Base-by-base conservation (phyloP, 495 filamentous ascomycete genomes). In the Aspergillus olivimuriae region DNA sequence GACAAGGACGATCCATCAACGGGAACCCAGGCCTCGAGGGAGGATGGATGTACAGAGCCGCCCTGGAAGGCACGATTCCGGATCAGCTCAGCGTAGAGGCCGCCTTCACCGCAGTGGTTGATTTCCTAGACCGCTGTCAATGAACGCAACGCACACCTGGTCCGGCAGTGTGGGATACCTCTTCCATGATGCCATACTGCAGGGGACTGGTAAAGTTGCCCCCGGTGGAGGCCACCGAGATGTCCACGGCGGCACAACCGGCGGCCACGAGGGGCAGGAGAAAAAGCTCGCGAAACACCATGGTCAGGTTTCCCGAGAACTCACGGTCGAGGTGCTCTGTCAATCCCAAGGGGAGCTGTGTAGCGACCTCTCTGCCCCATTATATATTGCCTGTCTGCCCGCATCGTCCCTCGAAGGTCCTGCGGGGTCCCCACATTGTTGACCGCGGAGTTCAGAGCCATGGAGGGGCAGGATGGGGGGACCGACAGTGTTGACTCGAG, bases 51-150 rank as follows among this genome's bases (percentile, higher is more conserved):
- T n/a, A 57, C 57, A 0, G 46, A 58, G 19, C 63, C 68, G 1
- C 77, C 77, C 54, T 83, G 78, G 52, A 89, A 87, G 12, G 82
- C 85, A 39, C 81, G 69, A 56, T 89, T 89, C 38, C 69, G 68
- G 41, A 88, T 80, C 22, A 88, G 57, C 52, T 89, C 83, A 24
- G 81, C 85, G 51, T 89, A 87, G 37, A 88, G 72, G 28, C 85
- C 85, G 17, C 85, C 85, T 53, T 88, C 84, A 15, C 82, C 84
- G 9, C 76, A 83, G 55, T 88, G 77, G 57, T 85, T 83, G 61
- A 84, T 84, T 55, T 85, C 81, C 77, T 82, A 37, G 0, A 15
- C n/a, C n/a, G 37, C 4, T 4, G 18, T 57, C 37, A 57, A 26
- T 33, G 8, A 42, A 28, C 30, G 17, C 34, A 11, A 15, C 14